These are phyloP conservation scores for Cicer judaicum DNA, from an alignment of 306 rosid species.

Conservation along the genomic window DNA sequence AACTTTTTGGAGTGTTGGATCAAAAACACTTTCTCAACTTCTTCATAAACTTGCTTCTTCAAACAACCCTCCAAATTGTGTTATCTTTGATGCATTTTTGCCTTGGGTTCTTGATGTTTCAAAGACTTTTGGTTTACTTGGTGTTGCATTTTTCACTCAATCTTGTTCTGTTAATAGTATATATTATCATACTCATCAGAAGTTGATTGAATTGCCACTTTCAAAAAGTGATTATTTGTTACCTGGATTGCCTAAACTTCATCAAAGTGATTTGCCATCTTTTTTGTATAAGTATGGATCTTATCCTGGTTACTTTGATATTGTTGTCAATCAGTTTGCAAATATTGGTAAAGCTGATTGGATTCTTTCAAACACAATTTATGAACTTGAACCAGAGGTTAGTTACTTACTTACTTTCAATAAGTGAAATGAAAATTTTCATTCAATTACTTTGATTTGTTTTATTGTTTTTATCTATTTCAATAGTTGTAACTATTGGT, in stretches of 20 bases:
- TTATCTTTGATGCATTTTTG: slow-evolving; percentile 33
- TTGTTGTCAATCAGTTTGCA: slow-evolving; percentile 2
- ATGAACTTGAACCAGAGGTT: slow-evolving; percentile 26
- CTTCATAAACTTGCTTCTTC: background rate
- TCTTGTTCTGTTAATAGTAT: slow-evolving; percentile 22
- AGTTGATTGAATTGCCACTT: slow-evolving; percentile 14
- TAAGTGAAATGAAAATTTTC: background rate
- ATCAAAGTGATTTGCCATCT: slow-evolving; percentile 17
- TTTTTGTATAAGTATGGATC: slow-evolving; percentile 34
- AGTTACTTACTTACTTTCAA: background rate
- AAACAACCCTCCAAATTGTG: slow-evolving; percentile 23
- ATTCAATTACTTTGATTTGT: background rate
- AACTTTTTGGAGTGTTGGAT: slow-evolving; percentile 23
- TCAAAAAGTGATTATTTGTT: slow-evolving; percentile 4
- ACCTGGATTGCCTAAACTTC: slow-evolving; percentile 22
- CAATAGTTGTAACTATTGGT: too few relatives aligned
- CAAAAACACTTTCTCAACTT: slow-evolving; percentile 10
- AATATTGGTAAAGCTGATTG: slow-evolving; percentile 34
- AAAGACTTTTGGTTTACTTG: slow-evolving; percentile 10
- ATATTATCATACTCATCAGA: slow-evolving; percentile 15
- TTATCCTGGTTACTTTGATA: slow-evolving; percentile 3
- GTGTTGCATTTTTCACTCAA: slow-evolving; percentile 33
- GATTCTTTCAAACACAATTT: slow-evolving; percentile 25
- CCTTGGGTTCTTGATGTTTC: slow-evolving; percentile 40
- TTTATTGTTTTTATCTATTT: background rate